phyloP scores from a whole-genome alignment of 2,329 filamentous ascomycete species.

The Xylaria sp. region DNA sequence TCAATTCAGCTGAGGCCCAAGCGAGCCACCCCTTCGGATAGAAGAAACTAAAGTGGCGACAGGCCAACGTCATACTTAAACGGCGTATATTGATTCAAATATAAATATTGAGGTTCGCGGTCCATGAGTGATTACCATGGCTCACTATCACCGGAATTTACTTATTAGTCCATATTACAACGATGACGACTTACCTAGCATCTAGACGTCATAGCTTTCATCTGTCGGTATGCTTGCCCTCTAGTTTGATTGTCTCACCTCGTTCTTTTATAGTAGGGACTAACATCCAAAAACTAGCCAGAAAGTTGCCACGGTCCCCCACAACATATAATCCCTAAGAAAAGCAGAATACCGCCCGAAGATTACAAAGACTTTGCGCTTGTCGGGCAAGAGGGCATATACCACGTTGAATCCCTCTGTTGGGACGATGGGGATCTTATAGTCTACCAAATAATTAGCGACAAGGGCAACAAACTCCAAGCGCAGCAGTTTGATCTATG shows the following conservation, averaged over 20 bases:
- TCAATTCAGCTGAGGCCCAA: too few species aligned
- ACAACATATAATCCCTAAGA: neutral
- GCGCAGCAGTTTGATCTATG: conserved; percentile 15
- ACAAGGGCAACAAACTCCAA: conserved; percentile 1
- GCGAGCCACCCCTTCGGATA: too few species aligned
- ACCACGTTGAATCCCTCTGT: neutral
- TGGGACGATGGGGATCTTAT: conserved; percentile 16
- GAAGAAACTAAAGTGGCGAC: too few species aligned
- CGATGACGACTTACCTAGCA: neutral
- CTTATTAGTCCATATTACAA: neutral
- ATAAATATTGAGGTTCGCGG: too few species aligned
- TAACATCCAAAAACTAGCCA: conserved; percentile 11
- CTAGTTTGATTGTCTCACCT: neutral
- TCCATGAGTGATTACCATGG: too few species aligned
- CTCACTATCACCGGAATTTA: too few species aligned
- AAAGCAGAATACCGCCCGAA: conserved; percentile 5
- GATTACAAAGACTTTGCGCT: conserved; percentile 2
- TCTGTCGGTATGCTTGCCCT: neutral
- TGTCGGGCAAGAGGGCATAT: conserved; percentile 4
- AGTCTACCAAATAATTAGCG: conserved; percentile 11
- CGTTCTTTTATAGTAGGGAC: neutral
- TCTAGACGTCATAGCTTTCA: neutral
- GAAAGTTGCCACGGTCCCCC: neutral
- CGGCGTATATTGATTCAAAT: too few species aligned
- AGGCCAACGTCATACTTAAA: too few species aligned